Evolutionary conservation across 495 filamentous ascomycete species (phyloP).

Genomic region (Chaetomium tenue): DNA sequence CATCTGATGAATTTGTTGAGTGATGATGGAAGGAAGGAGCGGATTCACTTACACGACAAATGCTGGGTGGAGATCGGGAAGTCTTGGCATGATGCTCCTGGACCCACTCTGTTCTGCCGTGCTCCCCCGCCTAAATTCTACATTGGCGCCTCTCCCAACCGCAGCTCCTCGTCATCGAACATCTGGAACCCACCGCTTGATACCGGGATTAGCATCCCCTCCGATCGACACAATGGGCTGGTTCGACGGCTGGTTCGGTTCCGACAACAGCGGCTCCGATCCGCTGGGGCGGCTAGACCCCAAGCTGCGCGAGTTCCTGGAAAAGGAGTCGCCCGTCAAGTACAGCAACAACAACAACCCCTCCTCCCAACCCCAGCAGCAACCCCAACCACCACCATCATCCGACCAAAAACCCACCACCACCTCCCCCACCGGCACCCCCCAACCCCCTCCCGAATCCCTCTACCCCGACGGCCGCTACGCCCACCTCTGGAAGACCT

Average conservation of each 20-base stretch:
- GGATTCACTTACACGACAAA: neutral
- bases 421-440: conserved; percentile 5
- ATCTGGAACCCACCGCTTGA: neutral
- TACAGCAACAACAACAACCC: conserved; percentile 43
- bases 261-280: conserved; percentile 50
- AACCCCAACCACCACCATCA: conserved; percentile 5
- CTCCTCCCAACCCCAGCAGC: conserved; percentile 1
- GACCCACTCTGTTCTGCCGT: conserved; percentile 25
- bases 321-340: conserved; percentile 75
- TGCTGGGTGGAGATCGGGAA: neutral
- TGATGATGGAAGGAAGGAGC: neutral
- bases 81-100: neutral
- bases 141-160: conserved; percentile 11
- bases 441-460: conserved; percentile 39
- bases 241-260: conserved; percentile 54
- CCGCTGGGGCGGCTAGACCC: conserved; percentile 82
- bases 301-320: conserved; percentile 77
- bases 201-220: neutral
- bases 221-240: conserved; percentile 59
- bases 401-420: neutral
- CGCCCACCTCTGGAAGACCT: conserved; percentile 88
- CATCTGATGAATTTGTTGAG: neutral
- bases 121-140: conserved; percentile 30
- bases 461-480: conserved; percentile 78
- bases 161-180: neutral